Conservation (phyloP, 2,329 filamentous ascomycete species). For the Madurella mycetomatis region DNA sequence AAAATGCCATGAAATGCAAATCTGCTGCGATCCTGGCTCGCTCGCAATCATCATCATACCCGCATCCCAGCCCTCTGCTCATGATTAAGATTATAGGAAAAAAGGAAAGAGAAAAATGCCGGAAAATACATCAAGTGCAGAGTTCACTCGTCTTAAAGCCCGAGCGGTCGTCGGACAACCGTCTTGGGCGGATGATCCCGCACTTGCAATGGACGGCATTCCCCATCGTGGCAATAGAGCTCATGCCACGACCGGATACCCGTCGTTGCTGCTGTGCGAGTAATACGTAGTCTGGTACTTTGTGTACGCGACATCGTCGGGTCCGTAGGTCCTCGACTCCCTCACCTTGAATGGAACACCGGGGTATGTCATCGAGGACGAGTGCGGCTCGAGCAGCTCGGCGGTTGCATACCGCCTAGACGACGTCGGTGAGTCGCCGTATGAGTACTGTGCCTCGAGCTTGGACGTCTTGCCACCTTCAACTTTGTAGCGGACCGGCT, state of each 20-base stretch:
- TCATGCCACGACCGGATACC: conserved; percentile 6
- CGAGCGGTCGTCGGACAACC: no score
- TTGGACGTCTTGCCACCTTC: conserved; percentile 22
- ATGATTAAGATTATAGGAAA: conserved; percentile 19
- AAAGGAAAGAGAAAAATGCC: conserved; percentile 3
- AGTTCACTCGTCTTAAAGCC: background rate
- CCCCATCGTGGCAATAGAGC: background rate
- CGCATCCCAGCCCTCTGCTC: conserved; percentile 5
- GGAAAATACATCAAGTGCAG: conserved; percentile 11
- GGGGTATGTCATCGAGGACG: conserved; percentile 12
- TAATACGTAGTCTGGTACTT: conserved; percentile 7
- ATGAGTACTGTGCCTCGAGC: conserved; percentile 17
- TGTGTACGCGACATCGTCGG: conserved; percentile 18
- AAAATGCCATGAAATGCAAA: conserved; percentile 1
- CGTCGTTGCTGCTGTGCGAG: background rate
- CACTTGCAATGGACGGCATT: background rate
- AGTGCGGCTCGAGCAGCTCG: conserved; percentile 8
- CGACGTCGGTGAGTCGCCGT: conserved; percentile 19
- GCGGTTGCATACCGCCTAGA: conserved; percentile 11
- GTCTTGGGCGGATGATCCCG: no score
- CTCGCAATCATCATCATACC: conserved; percentile 8
- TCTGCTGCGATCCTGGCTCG: background rate
- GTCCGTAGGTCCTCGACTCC: conserved; percentile 9
- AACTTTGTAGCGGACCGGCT: conserved; percentile 21
- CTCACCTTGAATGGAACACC: conserved; percentile 19